Base-by-base conservation (phyloP, 176 grass and related monocot species). In the Saccharum officinarum region DNA sequence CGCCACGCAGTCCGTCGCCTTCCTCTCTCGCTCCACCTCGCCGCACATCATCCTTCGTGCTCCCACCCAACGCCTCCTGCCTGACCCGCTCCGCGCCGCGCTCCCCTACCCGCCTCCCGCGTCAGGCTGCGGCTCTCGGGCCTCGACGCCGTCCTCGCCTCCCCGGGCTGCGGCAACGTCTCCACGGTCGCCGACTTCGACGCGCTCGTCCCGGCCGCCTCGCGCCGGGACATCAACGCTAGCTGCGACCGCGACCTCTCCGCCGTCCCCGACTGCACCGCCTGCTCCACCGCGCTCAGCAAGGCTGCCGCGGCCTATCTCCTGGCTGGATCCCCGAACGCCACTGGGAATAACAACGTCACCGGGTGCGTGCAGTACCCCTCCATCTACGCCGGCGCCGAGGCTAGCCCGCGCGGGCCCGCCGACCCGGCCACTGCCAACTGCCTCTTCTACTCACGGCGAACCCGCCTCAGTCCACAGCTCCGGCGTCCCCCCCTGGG, bases 311-410 rank as follows among this genome's bases (percentile, higher is more conserved):
- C 93, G 2, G 67, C 83, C 8, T 95, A 94, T 73, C 91, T 98
- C 73, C 79, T 86, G 0, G 26, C 87, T 1, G 78, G 78, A 15
- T 76, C 87, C 44, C 17, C 61, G 26, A 25, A 37, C 57, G 18
- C 69, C 5, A 85, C 69, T 2, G 84, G 20, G 8, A 61, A 74
- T 62, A 91, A 92, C 78, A 91, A 92, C 75, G 79, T 94, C 91
- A 91, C 89, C 39, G 84, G 91, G 40, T 94, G 93, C 87, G 30
- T 77, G 49, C 80, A 64, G 68, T 95, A 98, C 75, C 86, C 93
- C 28, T 85, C 81, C 83, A 98, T 95, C 70, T 98, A 98, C 57
- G 81, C 91, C 11, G 91, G 89, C 54, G 93, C 89, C 20, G 72
- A 45, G 4, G 81, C 86, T 49, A 94, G 89, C 82, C 76, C 54